Percentiles rank a stretch among this genome's conserved stretches.
phyloP scores from a whole-genome alignment of 1,139 yeast genomes.

The Zygotorulaspora mrakii region DNA sequence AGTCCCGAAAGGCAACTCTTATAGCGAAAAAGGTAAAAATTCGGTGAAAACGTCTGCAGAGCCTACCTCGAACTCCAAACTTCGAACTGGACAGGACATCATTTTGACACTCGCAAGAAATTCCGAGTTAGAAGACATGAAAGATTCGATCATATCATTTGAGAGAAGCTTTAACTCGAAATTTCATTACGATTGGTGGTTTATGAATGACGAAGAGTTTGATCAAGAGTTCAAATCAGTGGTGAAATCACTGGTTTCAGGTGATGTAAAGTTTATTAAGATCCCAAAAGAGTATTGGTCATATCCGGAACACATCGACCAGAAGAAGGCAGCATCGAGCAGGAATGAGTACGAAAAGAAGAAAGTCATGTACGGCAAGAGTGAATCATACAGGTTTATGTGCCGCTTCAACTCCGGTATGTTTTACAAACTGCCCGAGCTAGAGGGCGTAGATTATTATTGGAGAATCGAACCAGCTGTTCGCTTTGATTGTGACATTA shows the following conservation, averaged over 20 bases:
- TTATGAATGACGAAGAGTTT: conserved; percentile 75
- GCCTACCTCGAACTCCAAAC: neutral
- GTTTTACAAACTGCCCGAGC: conserved; percentile 69
- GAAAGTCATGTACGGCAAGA: conserved; percentile 68
- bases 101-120: conserved; percentile 78
- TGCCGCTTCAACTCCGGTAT: conserved; percentile 73
- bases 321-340: conserved; percentile 45
- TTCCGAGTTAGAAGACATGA: conserved; percentile 63
- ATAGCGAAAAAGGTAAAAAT: too few species aligned
- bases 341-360: conserved; percentile 72
- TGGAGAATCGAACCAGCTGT: conserved; percentile 95
- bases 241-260: conserved; percentile 49
- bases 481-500: conserved; percentile 79
- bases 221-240: conserved; percentile 54
- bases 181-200: conserved; percentile 87
- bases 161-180: conserved; percentile 88
- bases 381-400: conserved; percentile 68
- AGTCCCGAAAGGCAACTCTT: too few species aligned
- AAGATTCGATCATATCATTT: conserved; percentile 62
- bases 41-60: too few species aligned
- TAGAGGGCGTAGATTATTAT: conserved; percentile 72
- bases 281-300: conserved; percentile 35
- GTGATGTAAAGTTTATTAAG: conserved; percentile 37
- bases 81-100: conserved; percentile 55
- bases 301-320: conserved; percentile 31